Evolutionary conservation across 2,329 filamentous ascomycete genomes (phyloP).

Genomic region (Fusarium subglutinans): DNA sequence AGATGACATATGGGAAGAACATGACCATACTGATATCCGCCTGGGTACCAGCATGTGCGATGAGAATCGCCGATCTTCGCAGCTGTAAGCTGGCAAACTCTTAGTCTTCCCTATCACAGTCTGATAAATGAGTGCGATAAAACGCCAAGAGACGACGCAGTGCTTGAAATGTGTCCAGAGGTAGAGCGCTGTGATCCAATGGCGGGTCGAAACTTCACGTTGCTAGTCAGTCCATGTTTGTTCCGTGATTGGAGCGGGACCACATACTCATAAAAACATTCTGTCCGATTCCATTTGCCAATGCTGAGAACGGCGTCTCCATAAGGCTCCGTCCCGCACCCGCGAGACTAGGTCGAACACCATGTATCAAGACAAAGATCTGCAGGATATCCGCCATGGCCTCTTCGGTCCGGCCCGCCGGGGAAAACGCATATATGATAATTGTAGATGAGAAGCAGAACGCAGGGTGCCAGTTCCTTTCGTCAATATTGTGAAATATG

Average conservation of each 20-base stretch:
- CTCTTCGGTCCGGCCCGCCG: neutral
- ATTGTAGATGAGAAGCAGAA: neutral
- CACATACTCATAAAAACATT: neutral
- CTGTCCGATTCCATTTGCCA: neutral
- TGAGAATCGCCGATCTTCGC: neutral
- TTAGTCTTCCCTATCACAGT: neutral
- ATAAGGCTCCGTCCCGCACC: neutral
- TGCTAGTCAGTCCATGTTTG: neutral
- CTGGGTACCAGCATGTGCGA: neutral
- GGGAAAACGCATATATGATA: neutral
- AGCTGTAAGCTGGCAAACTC: neutral
- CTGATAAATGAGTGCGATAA: neutral
- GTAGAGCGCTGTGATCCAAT: neutral
- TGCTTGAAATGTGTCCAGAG: neutral
- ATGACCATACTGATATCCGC: neutral
- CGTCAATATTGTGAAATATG: accelerated
- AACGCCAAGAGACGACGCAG: neutral
- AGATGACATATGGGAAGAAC: neutral
- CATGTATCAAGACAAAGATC: neutral
- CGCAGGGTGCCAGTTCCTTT: neutral
- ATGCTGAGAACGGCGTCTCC: neutral
- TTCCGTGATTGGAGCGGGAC: neutral
- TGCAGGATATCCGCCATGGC: neutral
- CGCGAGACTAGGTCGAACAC: neutral
- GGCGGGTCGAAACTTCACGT: neutral